Evolutionary conservation across 2,329 filamentous ascomycete genomes (phyloP).

Genomic region (Colletotrichum tropicale): DNA sequence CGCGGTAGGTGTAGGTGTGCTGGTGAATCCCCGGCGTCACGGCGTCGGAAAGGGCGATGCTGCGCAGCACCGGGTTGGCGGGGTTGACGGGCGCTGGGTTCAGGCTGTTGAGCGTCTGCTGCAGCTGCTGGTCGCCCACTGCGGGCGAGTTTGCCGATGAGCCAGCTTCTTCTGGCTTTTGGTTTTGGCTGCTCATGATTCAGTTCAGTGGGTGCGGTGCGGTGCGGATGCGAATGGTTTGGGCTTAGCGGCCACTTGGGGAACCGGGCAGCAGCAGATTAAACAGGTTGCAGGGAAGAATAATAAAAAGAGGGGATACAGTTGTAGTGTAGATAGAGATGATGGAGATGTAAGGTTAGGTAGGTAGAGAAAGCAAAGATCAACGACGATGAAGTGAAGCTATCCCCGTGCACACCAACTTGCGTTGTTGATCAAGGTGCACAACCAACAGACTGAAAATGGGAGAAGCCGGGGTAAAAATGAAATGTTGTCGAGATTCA

Average conservation of each 20-base stretch:
- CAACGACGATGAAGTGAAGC: neutral
- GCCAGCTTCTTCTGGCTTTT: neutral
- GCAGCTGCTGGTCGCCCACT: neutral
- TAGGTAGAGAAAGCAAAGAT: neutral
- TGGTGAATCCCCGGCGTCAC: conserved; percentile 32
- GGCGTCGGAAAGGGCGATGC: conserved; percentile 25
- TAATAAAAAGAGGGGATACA: neutral
- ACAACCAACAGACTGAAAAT: neutral
- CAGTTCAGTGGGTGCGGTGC: neutral
- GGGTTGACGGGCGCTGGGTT: conserved; percentile 12
- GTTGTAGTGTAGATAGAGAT: neutral
- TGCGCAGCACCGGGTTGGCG: conserved; percentile 19
- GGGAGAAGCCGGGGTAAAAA: neutral
- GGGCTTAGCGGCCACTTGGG: neutral
- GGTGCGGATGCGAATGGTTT: neutral
- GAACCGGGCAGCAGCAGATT: neutral
- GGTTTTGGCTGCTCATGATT: conserved; percentile 15
- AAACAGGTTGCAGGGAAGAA: neutral
- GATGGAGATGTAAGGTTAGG: neutral
- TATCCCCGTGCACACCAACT: neutral
- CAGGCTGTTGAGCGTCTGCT: neutral
- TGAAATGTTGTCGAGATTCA: neutral
- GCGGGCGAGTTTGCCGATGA: neutral
- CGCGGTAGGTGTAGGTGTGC: conserved; percentile 29
- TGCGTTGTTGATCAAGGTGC: neutral